A percentile compares a stretch with the other conserved stretches of the same genome.
phyloP scores from a whole-genome alignment of 2,329 filamentous ascomycete genomes.

The Dactylellina haptotyla region DNA sequence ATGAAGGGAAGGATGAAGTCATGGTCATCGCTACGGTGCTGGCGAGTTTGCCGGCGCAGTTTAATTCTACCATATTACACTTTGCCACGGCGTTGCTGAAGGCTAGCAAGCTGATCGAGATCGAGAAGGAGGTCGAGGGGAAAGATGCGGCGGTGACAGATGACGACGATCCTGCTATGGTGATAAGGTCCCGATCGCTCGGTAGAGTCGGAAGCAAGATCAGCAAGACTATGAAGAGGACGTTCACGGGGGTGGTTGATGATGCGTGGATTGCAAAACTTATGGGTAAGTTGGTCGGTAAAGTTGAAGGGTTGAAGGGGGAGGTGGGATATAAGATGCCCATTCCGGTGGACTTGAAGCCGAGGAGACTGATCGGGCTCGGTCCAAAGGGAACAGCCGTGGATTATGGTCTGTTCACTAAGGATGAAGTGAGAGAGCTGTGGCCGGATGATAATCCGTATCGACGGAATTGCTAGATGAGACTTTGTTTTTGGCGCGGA shows the following conservation, averaged over 20 bases:
- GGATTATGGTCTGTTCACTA: constrained; percentile 34
- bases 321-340: constrained; percentile 66
- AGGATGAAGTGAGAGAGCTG: constrained; percentile 31
- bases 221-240: constrained; percentile 65
- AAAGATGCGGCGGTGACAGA: constrained; percentile 18
- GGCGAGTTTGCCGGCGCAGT: constrained; percentile 65
- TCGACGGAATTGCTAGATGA: constrained; percentile 29
- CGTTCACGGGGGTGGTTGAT: constrained; percentile 65
- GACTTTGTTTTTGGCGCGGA: neutral
- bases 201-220: constrained; percentile 60
- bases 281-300: constrained; percentile 66
- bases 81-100: constrained; percentile 69
- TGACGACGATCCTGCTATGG: neutral
- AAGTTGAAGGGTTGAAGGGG: constrained; percentile 65
- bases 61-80: constrained; percentile 67
- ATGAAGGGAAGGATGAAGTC: constrained; percentile 65
- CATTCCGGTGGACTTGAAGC: constrained; percentile 63
- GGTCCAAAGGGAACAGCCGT: constrained; percentile 47
- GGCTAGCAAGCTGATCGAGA: constrained; percentile 68
- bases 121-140: constrained; percentile 63
- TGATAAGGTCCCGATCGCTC: constrained; percentile 55
- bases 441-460: constrained; percentile 43
- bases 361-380: constrained; percentile 49
- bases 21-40: constrained; percentile 63
- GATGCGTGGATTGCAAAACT: constrained; percentile 68